Percentiles rank a stretch among this genome's conserved stretches.
Conservation (phyloP, 192 early-diverging fungal species). For the Diversispora eburnea region DNA sequence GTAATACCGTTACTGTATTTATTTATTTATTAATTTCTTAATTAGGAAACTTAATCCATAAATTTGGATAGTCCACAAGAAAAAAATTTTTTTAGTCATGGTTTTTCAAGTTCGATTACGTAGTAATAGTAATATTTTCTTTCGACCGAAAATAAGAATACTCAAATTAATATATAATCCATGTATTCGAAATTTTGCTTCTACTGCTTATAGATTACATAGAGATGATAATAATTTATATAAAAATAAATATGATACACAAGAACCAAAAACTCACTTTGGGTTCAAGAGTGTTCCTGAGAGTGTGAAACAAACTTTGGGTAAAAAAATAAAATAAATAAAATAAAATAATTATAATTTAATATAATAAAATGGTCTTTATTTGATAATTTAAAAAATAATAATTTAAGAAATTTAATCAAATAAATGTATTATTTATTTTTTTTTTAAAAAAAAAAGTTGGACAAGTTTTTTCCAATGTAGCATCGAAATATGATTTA, state of each 20-base stretch:
- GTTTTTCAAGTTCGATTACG: too few species aligned
- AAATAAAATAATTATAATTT: not conserved
- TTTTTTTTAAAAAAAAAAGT: slow-evolving; percentile 49
- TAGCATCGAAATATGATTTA: slow-evolving; percentile 93
- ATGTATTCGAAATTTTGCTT: slow-evolving; percentile 45
- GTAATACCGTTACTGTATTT: too few species aligned
- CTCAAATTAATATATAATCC: too few species aligned
- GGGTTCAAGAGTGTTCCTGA: slow-evolving; percentile 88
- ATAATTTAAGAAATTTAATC: too few species aligned
- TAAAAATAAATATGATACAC: not conserved
- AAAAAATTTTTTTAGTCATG: too few species aligned
- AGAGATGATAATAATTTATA: not conserved
- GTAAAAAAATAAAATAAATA: slow-evolving; percentile 35
- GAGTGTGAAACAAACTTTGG: slow-evolving; percentile 81
- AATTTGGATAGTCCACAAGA: too few species aligned
- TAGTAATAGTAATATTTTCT: too few species aligned
- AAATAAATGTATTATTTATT: too few species aligned
- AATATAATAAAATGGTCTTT: not conserved
- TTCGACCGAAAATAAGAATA: too few species aligned
- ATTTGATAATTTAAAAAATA: not conserved
- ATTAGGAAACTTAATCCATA: too few species aligned
- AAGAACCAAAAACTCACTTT: slow-evolving; percentile 75
- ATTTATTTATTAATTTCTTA: too few species aligned
- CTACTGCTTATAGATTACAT: not conserved
- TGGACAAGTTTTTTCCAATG: slow-evolving; percentile 86